Evolutionary conservation across 2,329 filamentous ascomycete genomes (phyloP), one percentile per base, ranked within the genome.

Genomic region (Xylaria sp.): DNA sequence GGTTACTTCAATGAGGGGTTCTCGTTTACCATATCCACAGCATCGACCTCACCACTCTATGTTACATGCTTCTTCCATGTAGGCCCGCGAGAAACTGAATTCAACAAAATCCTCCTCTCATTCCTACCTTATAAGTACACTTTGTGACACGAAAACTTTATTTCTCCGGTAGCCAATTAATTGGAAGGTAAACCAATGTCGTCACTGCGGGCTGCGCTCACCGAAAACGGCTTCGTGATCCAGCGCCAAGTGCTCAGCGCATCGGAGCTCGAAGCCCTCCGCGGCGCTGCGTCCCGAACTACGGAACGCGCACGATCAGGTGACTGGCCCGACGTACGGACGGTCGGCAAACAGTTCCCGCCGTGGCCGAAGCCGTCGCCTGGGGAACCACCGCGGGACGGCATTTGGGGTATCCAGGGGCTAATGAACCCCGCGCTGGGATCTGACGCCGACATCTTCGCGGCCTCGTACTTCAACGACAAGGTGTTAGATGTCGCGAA

Each of bases 351-450:
- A 77, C 92, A 96, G 77, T 97, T 96, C 78, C 93, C 92, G 0
- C 93, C 93, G 0, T 96, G 92, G 92, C 80, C 84, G 4, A 81
- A 81, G 52, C 79, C 82, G 1, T 79, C 81, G 0, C 77, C 79
- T 1, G 75, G 80, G 0, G 79, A 21, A 28, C 60, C 64, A 17
- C 65, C 62, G 4, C 19, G 11, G 9, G 80, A 82, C 54, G 92
- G 92, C 19, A 96, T 96, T 76, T 96, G 92, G 93, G 92, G 92
- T 66, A 89, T 96, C 2, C 92, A 96, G 80, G 91, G 94, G 76
- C 83, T 96, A 4, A 82, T 96, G 71, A 89, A 94, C 75, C 92
- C 92, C 0, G 80, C 83, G 1, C 85, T 94, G 69, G 67, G 63
- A 1, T 84, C 87, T 0, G 83, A 85, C 57, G 82, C 85, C 63